phyloP scores from a whole-genome alignment of 345 rosid species.

The Citrus trifoliata region DNA sequence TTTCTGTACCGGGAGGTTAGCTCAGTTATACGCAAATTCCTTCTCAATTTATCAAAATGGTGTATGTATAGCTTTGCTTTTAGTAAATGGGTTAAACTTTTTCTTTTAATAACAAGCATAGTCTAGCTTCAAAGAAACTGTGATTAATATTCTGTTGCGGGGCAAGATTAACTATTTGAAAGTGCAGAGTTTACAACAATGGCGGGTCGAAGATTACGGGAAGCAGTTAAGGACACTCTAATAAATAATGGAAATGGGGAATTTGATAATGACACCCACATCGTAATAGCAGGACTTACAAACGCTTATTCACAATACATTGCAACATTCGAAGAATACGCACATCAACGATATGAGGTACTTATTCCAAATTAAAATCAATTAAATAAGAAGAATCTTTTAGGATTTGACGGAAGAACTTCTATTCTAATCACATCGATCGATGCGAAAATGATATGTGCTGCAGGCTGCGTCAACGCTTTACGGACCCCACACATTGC shows the following conservation, averaged over 20 bases:
- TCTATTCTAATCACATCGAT: too few relatives aligned
- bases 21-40: too few relatives aligned
- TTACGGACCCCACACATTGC: conserved; percentile 57
- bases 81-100: too few relatives aligned
- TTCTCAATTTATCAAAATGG: too few relatives aligned
- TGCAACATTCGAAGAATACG: conserved; percentile 53
- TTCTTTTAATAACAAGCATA: too few relatives aligned
- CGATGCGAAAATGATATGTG: too few relatives aligned
- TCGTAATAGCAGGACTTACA: conserved; percentile 58
- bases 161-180: background rate
- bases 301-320: conserved; percentile 56
- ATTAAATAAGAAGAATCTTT: too few relatives aligned
- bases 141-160: background rate
- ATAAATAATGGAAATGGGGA: conserved; percentile 46
- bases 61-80: too few relatives aligned
- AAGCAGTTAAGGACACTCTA: conserved; percentile 53
- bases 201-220: conserved; percentile 57
- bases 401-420: background rate
- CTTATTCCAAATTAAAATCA: too few relatives aligned
- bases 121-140: too few relatives aligned
- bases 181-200: conserved; percentile 56
- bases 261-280: conserved; percentile 31
- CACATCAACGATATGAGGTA: conserved; percentile 55
- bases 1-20: conserved; percentile 60
- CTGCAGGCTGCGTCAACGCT: conserved; percentile 63